These are phyloP conservation scores for Vitis hybrid DNA, from an alignment of 177 flowering plant species.

Conservation along the genomic window DNA sequence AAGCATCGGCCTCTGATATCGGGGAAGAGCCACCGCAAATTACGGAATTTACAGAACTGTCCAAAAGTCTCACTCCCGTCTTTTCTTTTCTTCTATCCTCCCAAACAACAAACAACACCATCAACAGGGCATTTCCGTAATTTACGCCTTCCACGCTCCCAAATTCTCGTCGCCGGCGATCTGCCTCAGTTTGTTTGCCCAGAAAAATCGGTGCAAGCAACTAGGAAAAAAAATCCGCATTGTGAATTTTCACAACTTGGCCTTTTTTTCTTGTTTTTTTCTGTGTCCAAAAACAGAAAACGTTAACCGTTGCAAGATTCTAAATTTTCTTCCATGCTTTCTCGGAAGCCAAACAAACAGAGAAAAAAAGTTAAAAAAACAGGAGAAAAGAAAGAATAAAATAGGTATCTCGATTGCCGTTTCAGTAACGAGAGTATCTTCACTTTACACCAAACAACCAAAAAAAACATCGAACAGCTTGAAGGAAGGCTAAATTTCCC, in stretches of 20 bases:
- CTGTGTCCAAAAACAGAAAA: no score
- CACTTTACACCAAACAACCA: not conserved
- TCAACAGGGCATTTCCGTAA: not conserved
- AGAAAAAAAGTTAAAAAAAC: not conserved
- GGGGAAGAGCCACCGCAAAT: constrained; percentile 6
- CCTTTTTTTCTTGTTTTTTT: no score
- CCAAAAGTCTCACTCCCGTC: not conserved
- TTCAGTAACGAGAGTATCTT: not conserved
- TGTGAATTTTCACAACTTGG: no score
- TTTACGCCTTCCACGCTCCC: not conserved
- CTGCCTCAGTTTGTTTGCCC: no score
- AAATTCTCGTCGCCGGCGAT: no score
- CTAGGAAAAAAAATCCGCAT: no score
- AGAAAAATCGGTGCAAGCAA: no score
- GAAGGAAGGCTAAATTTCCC: not conserved
- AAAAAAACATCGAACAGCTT: not conserved
- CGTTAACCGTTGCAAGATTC: no score
- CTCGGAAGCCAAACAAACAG: constrained; percentile 3
- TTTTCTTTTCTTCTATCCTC: no score
- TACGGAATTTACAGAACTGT: not conserved
- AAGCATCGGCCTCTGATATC: not conserved
- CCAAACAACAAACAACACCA: not conserved
- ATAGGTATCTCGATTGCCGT: not conserved
- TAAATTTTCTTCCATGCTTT: not conserved
- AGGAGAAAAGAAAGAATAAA: not conserved